Base-by-base conservation (phyloP, 129 eudicot genomes). In the Chrysanthemum seticuspe region DNA sequence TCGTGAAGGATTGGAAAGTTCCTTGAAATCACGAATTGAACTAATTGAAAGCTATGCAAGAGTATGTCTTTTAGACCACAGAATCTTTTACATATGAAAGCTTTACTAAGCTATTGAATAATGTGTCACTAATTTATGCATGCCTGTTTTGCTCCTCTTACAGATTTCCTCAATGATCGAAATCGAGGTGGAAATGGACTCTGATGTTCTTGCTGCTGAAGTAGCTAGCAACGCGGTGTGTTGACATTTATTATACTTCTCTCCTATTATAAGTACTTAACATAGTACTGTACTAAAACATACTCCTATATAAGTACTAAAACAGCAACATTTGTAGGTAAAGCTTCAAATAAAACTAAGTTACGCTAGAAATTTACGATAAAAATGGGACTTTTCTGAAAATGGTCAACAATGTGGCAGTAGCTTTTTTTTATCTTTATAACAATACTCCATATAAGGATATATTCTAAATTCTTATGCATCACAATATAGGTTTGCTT, bases 121-220 rank as follows among this genome's bases (percentile, higher is more conserved):
- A 83, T 75, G 14, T 53, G 61, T 27, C 6, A 56, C 52, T 63
- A 56, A 27, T 31, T 62, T 36, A 5, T 70, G 69, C 72, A 12
- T 53, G 54, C 25, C 66, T 34, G 52, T 50, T 63, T 40, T 67
- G 7, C 74, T 19, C 2, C 64, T 68, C 50, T 77, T 79, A 67
- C 89, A 95, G 99, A 95, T 95, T 47, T 88, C 99, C 65, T 95
- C 99, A 15, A 91, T 95, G 94, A 90, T 95, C 34, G 99, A 95
- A 88, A 95, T 95, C 12, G 99, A 95, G 75, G 99, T 95, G 68
- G 97, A 95, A 81, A 86, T 95, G 97, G 96, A 95, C 85, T 74
- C 92, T 16, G 92, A 95, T 83, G 96, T 95, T 72, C 87, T 85
- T 75, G 97, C 99, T 48, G 99, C 99, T 79, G 99, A 95, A 83